These are phyloP conservation scores for Cryoendolithus antarcticus DNA, from an alignment of 2,329 filamentous ascomycete genomes.

Conservation along the genomic window DNA sequence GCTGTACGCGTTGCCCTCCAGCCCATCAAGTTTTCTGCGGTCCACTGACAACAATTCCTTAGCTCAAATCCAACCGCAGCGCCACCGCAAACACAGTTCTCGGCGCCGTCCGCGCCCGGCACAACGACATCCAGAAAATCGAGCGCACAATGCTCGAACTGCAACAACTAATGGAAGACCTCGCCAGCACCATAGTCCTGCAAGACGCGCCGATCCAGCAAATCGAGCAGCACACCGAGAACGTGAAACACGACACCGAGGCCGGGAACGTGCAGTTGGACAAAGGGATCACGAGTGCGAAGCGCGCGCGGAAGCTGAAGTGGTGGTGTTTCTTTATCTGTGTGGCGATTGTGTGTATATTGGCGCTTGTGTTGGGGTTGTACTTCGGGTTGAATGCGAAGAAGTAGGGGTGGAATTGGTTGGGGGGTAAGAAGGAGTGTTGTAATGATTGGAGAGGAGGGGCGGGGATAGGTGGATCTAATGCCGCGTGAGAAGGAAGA, in stretches of 20 bases:
- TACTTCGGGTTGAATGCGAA: constrained; percentile 38
- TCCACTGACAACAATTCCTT: constrained; percentile 7
- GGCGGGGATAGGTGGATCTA: too few species aligned
- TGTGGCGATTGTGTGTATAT: constrained; percentile 34
- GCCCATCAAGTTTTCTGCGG: too few species aligned
- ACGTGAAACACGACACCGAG: constrained; percentile 54
- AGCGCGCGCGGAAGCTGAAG: constrained; percentile 61
- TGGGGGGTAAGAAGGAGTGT: too few species aligned
- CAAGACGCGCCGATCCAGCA: constrained; percentile 54
- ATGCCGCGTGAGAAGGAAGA: too few species aligned
- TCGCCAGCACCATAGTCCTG: constrained; percentile 60
- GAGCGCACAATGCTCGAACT: constrained; percentile 63
- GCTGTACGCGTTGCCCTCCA: too few species aligned
- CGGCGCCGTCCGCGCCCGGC: constrained; percentile 66
- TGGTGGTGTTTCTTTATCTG: constrained; percentile 62
- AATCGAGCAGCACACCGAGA: constrained; percentile 52
- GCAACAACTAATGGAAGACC: constrained; percentile 57
- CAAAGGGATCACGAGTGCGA: constrained; percentile 54
- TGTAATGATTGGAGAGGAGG: too few species aligned
- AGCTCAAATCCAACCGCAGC: constrained; percentile 65
- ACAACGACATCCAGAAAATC: constrained; percentile 73
- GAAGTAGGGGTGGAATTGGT: too few species aligned
- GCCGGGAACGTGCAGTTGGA: constrained; percentile 58
- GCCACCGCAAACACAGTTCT: constrained; percentile 62
- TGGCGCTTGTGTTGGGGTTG: constrained; percentile 39